A percentile compares a stretch with the other conserved stretches of the same genome.
Conservation (phyloP, 2,329 filamentous ascomycete species). For the Penicillium griseofulvum region DNA sequence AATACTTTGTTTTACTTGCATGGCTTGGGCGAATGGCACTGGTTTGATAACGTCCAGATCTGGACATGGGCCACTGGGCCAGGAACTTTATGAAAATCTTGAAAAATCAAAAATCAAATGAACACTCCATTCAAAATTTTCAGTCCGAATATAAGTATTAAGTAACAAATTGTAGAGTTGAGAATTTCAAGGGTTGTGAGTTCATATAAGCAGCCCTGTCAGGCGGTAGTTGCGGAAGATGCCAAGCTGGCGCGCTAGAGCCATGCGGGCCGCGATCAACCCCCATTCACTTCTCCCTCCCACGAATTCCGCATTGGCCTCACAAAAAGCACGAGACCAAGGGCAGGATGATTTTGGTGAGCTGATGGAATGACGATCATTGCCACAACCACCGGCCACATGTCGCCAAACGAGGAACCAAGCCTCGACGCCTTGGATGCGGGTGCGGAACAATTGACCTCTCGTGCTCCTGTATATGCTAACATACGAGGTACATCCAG, state of each 20-base stretch:
- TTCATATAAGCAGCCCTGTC: neutral
- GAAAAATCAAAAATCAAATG: slow-evolving; percentile 4
- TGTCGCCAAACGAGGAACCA: slow-evolving; percentile 39
- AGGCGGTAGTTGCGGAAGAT: slow-evolving; percentile 14
- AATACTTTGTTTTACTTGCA: slow-evolving; percentile 23
- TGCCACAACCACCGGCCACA: slow-evolving; percentile 33
- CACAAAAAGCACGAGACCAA: slow-evolving; percentile 10
- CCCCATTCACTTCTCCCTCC: slow-evolving; percentile 7
- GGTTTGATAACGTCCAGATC: slow-evolving; percentile 19
- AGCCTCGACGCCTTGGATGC: slow-evolving; percentile 45
- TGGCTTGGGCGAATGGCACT: slow-evolving; percentile 34
- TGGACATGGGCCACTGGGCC: slow-evolving; percentile 15
- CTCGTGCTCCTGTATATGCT: slow-evolving; percentile 7
- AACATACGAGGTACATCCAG: slow-evolving; percentile 39
- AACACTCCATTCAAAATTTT: neutral
- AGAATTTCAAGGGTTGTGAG: neutral
- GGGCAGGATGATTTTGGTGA: slow-evolving; percentile 21
- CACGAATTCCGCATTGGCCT: slow-evolving; percentile 17
- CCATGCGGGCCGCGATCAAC: slow-evolving; percentile 14
- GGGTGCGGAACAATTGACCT: slow-evolving; percentile 33
- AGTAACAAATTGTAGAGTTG: neutral
- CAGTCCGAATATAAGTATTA: neutral
- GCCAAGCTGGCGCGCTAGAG: slow-evolving; percentile 16
- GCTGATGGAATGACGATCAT: slow-evolving; percentile 39
- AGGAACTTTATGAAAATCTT: slow-evolving; percentile 1